A percentile compares a stretch with the other conserved stretches of the same genome.
phyloP scores from a whole-genome alignment of 352 stramenopile species.

The Phytophthora pseudosyringae region DNA sequence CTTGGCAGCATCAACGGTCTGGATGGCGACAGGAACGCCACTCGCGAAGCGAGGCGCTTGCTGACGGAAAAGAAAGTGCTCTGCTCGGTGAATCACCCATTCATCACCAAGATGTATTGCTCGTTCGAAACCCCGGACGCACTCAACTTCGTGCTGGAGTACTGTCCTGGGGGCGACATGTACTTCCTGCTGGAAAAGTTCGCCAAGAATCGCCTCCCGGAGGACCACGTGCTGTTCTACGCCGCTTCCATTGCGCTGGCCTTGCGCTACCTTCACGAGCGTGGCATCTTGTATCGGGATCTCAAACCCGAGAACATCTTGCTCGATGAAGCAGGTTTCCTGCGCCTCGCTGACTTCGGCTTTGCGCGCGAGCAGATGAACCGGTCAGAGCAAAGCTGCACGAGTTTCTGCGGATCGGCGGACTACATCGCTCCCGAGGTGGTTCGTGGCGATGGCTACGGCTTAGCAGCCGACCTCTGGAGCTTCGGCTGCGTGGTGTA shows the following conservation, averaged over 20 bases:
- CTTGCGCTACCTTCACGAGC: conserved; percentile 89
- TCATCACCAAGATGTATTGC: conserved; percentile 97
- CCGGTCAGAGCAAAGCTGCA: conserved; percentile 68
- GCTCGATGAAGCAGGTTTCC: conserved; percentile 90
- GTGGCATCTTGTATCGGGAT: conserved; percentile 88
- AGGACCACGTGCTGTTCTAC: conserved; percentile 96
- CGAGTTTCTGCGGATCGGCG: conserved; percentile 82
- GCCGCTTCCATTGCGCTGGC: conserved; percentile 96
- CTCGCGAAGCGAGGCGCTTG: conserved; percentile 71
- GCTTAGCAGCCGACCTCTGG: conserved; percentile 81
- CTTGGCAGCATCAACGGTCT: conserved; percentile 39
- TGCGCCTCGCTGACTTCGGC: conserved; percentile 85
- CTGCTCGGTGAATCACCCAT: conserved; percentile 94
- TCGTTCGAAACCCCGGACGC: conserved; percentile 93
- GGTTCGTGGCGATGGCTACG: conserved; percentile 75
- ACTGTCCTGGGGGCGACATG: conserved; percentile 97
- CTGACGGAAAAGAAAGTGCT: conserved; percentile 98
- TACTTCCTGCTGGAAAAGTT: conserved; percentile 94
- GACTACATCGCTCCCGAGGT: conserved; percentile 90
- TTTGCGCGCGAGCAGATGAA: conserved; percentile 69
- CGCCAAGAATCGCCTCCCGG: conserved; percentile 92
- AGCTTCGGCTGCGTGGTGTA: conserved; percentile 92
- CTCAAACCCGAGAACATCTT: conserved; percentile 94
- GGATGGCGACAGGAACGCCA: conserved; percentile 35
- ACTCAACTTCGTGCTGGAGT: conserved; percentile 99